phyloP scores from a whole-genome alignment of 2,329 filamentous ascomycete species.

The Colletotrichum sp. region DNA sequence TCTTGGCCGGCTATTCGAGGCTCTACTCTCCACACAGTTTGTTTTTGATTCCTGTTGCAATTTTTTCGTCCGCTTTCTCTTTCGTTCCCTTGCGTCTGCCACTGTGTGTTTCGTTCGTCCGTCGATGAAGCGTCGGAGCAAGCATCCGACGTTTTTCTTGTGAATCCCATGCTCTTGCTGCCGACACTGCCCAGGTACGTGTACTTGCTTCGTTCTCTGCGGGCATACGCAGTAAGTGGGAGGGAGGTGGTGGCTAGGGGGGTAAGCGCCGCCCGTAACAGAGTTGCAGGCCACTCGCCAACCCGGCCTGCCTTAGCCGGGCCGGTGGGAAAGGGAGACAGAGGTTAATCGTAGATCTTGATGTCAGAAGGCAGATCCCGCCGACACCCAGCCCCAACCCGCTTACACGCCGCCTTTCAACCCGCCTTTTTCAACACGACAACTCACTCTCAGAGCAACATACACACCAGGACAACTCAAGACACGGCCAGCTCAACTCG shows the following conservation, averaged over 20 bases:
- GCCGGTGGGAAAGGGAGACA: not conserved
- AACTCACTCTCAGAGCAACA: not conserved
- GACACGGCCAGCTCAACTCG: not conserved
- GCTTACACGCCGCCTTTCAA: not conserved
- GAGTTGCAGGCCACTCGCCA: not conserved
- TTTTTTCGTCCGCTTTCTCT: not conserved
- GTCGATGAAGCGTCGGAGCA: constrained; percentile 2
- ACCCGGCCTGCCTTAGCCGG: not conserved
- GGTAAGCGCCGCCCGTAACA: not conserved
- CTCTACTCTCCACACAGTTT: constrained; percentile 18
- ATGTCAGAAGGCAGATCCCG: constrained; percentile 1
- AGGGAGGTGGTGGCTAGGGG: not conserved
- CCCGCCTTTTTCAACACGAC: not conserved
- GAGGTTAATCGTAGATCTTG: not conserved
- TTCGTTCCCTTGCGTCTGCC: not conserved
- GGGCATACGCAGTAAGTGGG: not conserved
- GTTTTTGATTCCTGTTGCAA: not conserved
- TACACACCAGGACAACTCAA: not conserved
- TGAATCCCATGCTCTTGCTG: not conserved
- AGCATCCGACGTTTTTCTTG: constrained; percentile 2
- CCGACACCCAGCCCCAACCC: not conserved
- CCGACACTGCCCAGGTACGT: not conserved
- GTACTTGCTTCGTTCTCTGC: not conserved
- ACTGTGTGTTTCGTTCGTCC: not conserved
- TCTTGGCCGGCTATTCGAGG: constrained; percentile 20